Evolutionary conservation across 345 rosid genomes (phyloP), one percentile per base, ranked within the genome.

Genomic region (Durio zibethinus): DNA sequence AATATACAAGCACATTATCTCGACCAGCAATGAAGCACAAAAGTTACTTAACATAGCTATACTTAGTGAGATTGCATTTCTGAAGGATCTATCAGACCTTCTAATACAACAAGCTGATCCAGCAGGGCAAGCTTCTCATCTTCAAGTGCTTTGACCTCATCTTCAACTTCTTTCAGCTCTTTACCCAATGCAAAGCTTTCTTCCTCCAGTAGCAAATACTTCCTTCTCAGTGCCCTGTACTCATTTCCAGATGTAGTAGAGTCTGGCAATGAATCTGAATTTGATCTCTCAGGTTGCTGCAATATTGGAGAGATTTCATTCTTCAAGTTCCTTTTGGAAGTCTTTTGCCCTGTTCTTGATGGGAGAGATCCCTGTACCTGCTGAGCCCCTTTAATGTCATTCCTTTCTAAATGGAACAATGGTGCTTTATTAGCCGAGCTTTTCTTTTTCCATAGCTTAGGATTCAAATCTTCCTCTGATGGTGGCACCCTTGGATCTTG

Each of bases 51-150:
- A 8, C 2, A 12, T 2, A 42, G 29, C 48, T 59, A 60, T 16
- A 74, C 56, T 43, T 69, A 43, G n/a, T 43, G 65, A 74, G 77
- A 33, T 61, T 79, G 82, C 78, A 85, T 12, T 82, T 86, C 82
- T 35, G 89, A 88, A 83, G 90, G 96, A 87, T 88, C 90, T 29
- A 95, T 78, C 82, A 95, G 86, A 77, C 99, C 97, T 87, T 96
- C 99, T 83, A 96, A 77, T 52, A 93, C 98, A 42, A 92, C 93
- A 45, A 96, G 98, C 70, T 87, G 88, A 79, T 96, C 97, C 86
- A 96, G 84, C 12, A 96, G 90, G 9, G 86, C 86, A 36, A 84
- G 66, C 80, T 96, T 96, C 82, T 92, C 97, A 57, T 86, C 87
- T 85, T 96, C 94, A 43, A 93, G 97, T 67, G 85, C 81, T 82